phyloP scores from a whole-genome alignment of 345 rosid species.

The Limnanthes douglasii region DNA sequence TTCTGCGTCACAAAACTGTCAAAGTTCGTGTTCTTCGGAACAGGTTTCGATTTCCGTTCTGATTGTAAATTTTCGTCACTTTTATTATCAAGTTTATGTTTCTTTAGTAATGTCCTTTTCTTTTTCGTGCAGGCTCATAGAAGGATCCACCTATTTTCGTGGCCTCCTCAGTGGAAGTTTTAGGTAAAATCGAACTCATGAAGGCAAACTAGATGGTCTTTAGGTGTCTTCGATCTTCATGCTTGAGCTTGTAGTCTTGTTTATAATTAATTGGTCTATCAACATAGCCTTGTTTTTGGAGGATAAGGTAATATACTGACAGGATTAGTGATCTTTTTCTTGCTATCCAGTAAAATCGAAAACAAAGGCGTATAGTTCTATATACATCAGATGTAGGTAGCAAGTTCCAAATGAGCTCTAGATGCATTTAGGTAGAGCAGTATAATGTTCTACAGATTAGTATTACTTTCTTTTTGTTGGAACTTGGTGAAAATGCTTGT shows the following conservation, averaged over 20 bases:
- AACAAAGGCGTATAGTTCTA: too few relatives aligned
- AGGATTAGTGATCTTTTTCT: background rate
- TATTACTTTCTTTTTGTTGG: background rate
- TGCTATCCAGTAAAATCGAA: background rate
- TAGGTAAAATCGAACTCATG: constrained; percentile 18
- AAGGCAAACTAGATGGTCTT: background rate
- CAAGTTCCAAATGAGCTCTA: too few relatives aligned
- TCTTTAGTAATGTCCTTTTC: background rate
- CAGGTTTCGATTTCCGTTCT: too few relatives aligned
- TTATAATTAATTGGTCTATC: background rate
- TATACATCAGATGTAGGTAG: too few relatives aligned
- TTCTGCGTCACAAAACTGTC: constrained; percentile 24
- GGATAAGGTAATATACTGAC: background rate
- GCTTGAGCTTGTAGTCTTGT: too few relatives aligned
- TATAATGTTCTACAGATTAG: background rate
- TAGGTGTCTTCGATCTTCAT: constrained; percentile 15
- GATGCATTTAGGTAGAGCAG: background rate
- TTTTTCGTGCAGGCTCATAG: constrained; percentile 22
- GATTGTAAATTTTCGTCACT: constrained; percentile 5
- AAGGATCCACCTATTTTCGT: constrained; percentile 45
- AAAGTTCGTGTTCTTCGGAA: constrained; percentile 29
- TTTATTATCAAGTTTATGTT: background rate
- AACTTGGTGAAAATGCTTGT: background rate
- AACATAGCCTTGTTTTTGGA: background rate
- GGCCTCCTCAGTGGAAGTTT: constrained; percentile 56